phyloP scores from a whole-genome alignment of 2,329 filamentous ascomycete genomes.

The Talaromyces verruculosus region DNA sequence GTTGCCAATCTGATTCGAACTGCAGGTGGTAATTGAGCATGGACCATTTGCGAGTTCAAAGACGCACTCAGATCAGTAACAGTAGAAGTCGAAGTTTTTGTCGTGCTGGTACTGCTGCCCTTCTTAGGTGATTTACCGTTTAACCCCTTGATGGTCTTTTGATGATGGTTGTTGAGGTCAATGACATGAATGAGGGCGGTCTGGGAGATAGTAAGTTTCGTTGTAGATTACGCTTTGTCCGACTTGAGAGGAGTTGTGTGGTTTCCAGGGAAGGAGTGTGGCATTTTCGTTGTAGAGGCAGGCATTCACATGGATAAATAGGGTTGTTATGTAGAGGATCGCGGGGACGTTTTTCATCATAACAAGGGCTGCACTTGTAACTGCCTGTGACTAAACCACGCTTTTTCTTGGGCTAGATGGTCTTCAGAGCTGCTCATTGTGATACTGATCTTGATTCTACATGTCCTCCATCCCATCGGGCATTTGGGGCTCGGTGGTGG shows the following conservation, averaged over 20 bases:
- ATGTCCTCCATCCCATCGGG: not conserved
- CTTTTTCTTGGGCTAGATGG: not conserved
- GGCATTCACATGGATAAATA: not conserved
- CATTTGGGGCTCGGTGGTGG: not conserved
- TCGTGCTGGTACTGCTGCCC: not conserved
- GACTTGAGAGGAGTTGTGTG: slow-evolving; percentile 6
- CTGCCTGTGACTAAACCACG: not conserved
- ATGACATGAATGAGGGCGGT: slow-evolving; percentile 2
- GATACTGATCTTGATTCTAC: not conserved
- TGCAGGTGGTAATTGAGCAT: not conserved
- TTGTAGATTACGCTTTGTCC: slow-evolving; percentile 1
- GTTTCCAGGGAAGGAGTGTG: slow-evolving; percentile 8
- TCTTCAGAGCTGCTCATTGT: not conserved
- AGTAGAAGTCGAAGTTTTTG: not conserved
- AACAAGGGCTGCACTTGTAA: not conserved
- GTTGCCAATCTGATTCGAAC: not conserved
- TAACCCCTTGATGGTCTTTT: not conserved
- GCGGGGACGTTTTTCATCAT: not conserved
- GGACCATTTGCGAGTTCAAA: not conserved
- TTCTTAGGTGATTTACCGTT: not conserved
- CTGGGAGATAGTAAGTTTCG: slow-evolving; percentile 3
- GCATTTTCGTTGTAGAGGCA: slow-evolving; percentile 3
- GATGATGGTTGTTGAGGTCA: not conserved
- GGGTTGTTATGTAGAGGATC: not conserved
- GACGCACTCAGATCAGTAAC: not conserved